phyloP scores from a whole-genome alignment of 306 rosid genomes.

The Sophora flavescens region DNA sequence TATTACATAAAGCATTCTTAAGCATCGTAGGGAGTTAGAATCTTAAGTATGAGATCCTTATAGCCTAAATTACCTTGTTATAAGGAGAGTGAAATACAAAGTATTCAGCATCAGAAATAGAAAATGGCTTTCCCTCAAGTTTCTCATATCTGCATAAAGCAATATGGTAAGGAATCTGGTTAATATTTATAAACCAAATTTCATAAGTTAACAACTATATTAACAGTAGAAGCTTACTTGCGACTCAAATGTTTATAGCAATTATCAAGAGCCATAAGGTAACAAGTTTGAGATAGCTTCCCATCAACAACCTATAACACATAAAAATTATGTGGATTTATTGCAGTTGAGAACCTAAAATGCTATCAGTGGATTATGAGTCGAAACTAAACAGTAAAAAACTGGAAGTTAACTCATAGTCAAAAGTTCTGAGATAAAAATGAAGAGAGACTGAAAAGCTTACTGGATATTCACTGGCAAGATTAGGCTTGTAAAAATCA shows the following conservation, averaged over 20 bases:
- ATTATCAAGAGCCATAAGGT: slow-evolving; percentile 85
- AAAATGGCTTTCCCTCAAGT: slow-evolving; percentile 70
- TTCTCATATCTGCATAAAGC: slow-evolving; percentile 72
- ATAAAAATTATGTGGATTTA: slow-evolving; percentile 27
- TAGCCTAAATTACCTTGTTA: slow-evolving; percentile 69
- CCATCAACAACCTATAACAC: slow-evolving; percentile 88
- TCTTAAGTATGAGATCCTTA: slow-evolving; percentile 16
- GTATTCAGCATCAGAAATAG: slow-evolving; percentile 75
- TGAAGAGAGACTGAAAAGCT: slow-evolving; percentile 24
- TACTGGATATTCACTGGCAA: slow-evolving; percentile 98
- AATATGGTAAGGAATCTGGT: slow-evolving; percentile 40
- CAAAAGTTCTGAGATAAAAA: background rate
- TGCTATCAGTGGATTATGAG: slow-evolving; percentile 1
- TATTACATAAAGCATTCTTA: slow-evolving; percentile 26
- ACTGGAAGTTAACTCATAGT: slow-evolving; percentile 10
- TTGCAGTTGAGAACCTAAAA: slow-evolving; percentile 33
- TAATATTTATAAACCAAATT: slow-evolving; percentile 12
- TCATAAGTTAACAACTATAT: background rate
- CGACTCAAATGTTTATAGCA: slow-evolving; percentile 73
- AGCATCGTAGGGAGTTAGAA: background rate
- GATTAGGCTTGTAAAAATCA: slow-evolving; percentile 94
- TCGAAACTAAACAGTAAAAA: background rate
- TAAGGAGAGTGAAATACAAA: slow-evolving; percentile 91
- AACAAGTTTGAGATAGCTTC: slow-evolving; percentile 91
- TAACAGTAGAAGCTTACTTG: slow-evolving; percentile 62